Evolutionary conservation across 2,329 filamentous ascomycete genomes (phyloP).

Genomic region (Penicillium olsonii): DNA sequence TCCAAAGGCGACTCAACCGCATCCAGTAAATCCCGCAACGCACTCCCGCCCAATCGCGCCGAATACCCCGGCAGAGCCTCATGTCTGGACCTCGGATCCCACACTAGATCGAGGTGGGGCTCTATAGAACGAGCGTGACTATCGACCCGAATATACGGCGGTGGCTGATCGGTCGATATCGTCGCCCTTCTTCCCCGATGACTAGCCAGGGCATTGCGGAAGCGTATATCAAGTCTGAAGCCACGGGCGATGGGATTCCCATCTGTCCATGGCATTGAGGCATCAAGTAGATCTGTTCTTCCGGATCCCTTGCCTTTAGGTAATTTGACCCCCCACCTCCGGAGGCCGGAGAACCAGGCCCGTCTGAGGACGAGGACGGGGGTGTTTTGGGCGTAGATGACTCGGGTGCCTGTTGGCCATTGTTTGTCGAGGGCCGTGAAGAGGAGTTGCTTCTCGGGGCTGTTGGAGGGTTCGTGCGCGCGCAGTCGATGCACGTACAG

Average conservation of each 20-base stretch:
- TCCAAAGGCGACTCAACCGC: conserved; percentile 23
- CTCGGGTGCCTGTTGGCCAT: conserved; percentile 20
- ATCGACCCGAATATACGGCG: conserved; percentile 18
- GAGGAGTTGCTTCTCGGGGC: conserved; percentile 16
- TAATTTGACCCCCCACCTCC: background rate
- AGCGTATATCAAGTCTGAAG: conserved; percentile 5
- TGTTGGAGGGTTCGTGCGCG: conserved; percentile 17
- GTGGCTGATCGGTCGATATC: conserved; percentile 3
- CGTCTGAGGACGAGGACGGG: conserved; percentile 20
- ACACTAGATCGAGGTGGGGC: background rate
- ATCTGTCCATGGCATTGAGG: background rate
- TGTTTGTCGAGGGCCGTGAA: conserved; percentile 19
- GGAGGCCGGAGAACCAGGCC: conserved; percentile 7
- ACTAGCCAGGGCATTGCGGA: conserved; percentile 19
- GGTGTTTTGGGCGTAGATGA: conserved; percentile 13
- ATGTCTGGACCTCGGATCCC: background rate
- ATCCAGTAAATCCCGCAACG: conserved; percentile 22
- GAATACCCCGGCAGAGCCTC: conserved; percentile 1
- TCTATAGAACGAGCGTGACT: too few species aligned
- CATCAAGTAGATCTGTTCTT: background rate
- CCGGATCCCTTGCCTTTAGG: background rate
- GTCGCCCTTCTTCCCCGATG: background rate
- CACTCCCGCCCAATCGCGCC: conserved; percentile 12
- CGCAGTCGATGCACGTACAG: conserved; percentile 19
- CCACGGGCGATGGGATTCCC: conserved; percentile 2